A percentile compares a stretch with the other conserved stretches of the same genome.
These are phyloP conservation scores for Fusarium setosum DNA, from an alignment of 2,329 filamentous ascomycete genomes.

Conservation along the genomic window DNA sequence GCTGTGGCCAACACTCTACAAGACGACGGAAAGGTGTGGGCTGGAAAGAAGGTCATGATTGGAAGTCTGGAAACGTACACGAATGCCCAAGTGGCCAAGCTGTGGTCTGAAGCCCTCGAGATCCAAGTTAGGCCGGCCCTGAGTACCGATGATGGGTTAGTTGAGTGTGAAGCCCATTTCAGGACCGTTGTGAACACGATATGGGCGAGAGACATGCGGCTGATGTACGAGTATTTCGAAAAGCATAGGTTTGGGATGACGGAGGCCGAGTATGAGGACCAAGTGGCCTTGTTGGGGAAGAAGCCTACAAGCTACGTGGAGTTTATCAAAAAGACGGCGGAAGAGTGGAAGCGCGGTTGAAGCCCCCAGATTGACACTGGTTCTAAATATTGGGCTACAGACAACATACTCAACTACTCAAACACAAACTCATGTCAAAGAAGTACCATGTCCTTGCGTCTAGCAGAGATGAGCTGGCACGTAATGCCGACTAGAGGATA, in stretches of 20 bases:
- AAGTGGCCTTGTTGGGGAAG: conserved; percentile 13
- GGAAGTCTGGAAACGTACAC: conserved; percentile 20
- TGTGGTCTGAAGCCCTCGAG: conserved; percentile 20
- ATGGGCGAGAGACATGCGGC: conserved; percentile 17
- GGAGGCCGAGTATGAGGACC: conserved; percentile 18
- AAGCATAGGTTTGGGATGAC: conserved; percentile 10
- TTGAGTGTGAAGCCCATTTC: conserved; percentile 5
- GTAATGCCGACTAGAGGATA: too few relatives aligned
- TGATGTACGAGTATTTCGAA: conserved; percentile 26
- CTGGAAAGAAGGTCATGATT: conserved; percentile 25
- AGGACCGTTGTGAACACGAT: neutral
- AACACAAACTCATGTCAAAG: too few relatives aligned
- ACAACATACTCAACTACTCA: too few relatives aligned
- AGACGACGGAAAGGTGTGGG: conserved; percentile 16
- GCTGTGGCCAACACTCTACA: conserved; percentile 16
- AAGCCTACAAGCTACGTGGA: conserved; percentile 9
- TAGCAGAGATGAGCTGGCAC: too few relatives aligned
- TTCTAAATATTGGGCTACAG: too few relatives aligned
- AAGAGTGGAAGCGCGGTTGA: conserved; percentile 10
- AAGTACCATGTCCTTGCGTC: too few relatives aligned
- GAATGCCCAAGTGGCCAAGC: neutral
- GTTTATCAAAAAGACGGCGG: conserved; percentile 6
- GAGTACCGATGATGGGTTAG: conserved; percentile 8
- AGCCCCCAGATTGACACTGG: neutral
- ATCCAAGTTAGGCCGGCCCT: neutral